phyloP scores from a whole-genome alignment of 306 rosid species.

The Glycine latifolia region DNA sequence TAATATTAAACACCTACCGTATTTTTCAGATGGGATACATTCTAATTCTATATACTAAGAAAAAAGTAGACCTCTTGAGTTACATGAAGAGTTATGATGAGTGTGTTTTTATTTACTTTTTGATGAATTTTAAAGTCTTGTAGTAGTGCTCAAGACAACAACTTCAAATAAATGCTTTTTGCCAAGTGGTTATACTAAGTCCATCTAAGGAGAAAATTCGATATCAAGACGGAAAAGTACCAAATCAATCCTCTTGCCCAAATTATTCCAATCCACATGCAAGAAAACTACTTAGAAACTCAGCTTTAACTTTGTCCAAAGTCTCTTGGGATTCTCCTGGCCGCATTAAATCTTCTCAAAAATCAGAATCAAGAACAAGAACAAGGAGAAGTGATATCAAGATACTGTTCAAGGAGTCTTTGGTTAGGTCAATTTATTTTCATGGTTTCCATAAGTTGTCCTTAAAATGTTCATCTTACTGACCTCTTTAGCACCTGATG shows the following conservation, averaged over 20 bases:
- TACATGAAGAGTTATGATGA: slow-evolving; percentile 27
- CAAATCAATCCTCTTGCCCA: slow-evolving; percentile 56
- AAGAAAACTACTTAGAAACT: slow-evolving; percentile 64
- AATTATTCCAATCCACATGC: slow-evolving; percentile 74
- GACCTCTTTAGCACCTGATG: slow-evolving; percentile 40
- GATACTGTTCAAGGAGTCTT: slow-evolving; percentile 64
- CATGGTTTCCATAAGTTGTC: slow-evolving; percentile 42
- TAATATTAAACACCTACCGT: slow-evolving; percentile 36
- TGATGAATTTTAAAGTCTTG: slow-evolving; percentile 15
- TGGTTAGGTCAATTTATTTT: slow-evolving; percentile 15
- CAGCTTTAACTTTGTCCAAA: slow-evolving; percentile 63
- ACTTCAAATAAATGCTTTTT: slow-evolving; percentile 41
- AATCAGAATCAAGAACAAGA: slow-evolving; percentile 72
- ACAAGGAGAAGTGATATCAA: slow-evolving; percentile 56
- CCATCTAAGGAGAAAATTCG: slow-evolving; percentile 58
- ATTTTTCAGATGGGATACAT: slow-evolving; percentile 9
- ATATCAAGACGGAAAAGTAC: slow-evolving; percentile 44
- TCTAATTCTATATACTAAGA: slow-evolving; percentile 14
- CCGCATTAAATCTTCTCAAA: slow-evolving; percentile 69
- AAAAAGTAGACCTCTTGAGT: slow-evolving; percentile 22
- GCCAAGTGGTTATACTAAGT: slow-evolving; percentile 56
- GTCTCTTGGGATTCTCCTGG: slow-evolving; percentile 63
- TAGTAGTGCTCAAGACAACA: slow-evolving; percentile 27
- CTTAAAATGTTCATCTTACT: slow-evolving; percentile 43
- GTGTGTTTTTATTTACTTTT: not conserved